These are phyloP conservation scores for Fistulifera solaris DNA, from an alignment of 108 stramenopile genomes.

Conservation along the genomic window DNA sequence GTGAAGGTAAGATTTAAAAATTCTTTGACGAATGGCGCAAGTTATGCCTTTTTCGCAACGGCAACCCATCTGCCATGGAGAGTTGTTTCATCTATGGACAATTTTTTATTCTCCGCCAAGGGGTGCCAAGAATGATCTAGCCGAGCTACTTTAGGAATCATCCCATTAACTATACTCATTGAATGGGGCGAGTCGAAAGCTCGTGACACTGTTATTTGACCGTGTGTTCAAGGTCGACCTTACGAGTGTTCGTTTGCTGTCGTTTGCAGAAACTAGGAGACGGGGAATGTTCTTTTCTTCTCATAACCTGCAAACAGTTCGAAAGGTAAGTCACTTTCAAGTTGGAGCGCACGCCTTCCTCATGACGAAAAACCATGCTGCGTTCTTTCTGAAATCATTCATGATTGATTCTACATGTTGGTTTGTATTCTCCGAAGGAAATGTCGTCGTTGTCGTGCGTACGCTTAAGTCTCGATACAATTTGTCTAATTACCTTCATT, in stretches of 20 bases:
- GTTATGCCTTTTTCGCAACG: neutral
- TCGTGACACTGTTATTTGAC: conserved; percentile 22
- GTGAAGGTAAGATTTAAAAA: neutral
- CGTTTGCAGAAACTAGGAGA: too few species aligned
- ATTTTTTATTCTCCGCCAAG: conserved; percentile 24
- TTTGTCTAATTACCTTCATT: too few species aligned
- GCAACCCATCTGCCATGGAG: conserved; percentile 35
- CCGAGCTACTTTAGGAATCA: conserved; percentile 35
- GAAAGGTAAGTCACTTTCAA: too few species aligned
- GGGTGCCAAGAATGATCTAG: conserved; percentile 23
- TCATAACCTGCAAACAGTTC: too few species aligned
- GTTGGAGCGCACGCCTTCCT: neutral
- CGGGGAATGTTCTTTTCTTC: too few species aligned
- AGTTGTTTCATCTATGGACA: conserved; percentile 19
- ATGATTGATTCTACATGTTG: conserved; percentile 2
- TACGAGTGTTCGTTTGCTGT: too few species aligned
- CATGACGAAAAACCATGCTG: conserved; percentile 4
- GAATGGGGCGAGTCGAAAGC: conserved; percentile 27
- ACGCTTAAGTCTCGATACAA: too few species aligned
- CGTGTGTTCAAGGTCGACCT: too few species aligned
- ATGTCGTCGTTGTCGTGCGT: too few species aligned
- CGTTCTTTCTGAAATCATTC: neutral
- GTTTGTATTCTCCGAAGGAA: conserved; percentile 8
- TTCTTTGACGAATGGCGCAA: neutral
- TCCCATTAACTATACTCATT: conserved; percentile 8